Percentiles rank a stretch among this genome's conserved stretches.
Evolutionary conservation across 2,329 filamentous ascomycete species (phyloP).

Genomic region (Diaporthe sp.): DNA sequence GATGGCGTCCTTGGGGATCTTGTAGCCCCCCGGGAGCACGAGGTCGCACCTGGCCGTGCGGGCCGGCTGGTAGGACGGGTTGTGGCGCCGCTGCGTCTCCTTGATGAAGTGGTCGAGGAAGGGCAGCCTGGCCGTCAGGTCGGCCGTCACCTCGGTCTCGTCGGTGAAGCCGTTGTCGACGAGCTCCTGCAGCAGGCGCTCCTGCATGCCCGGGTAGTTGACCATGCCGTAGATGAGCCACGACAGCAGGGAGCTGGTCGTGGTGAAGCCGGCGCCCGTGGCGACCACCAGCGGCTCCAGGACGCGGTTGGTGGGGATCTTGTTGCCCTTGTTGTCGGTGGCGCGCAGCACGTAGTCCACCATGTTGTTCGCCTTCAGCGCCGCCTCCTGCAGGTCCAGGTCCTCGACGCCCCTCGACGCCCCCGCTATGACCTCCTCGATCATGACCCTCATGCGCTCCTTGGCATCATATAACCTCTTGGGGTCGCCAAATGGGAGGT

Average conservation of each 20-base stretch:
- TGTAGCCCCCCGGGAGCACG: slow-evolving; percentile 72
- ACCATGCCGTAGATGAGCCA: slow-evolving; percentile 70
- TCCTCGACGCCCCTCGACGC: slow-evolving; percentile 56
- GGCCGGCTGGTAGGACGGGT: slow-evolving; percentile 72
- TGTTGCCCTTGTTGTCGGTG: slow-evolving; percentile 67
- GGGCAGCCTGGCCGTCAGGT: slow-evolving; percentile 61
- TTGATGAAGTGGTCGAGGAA: slow-evolving; percentile 73
- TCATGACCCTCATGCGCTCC: slow-evolving; percentile 52
- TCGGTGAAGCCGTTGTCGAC: slow-evolving; percentile 62
- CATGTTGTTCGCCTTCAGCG: slow-evolving; percentile 61
- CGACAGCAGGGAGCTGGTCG: slow-evolving; percentile 69
- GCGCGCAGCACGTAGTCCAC: slow-evolving; percentile 68
- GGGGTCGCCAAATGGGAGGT: slow-evolving; percentile 71
- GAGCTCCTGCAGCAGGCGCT: slow-evolving; percentile 70
- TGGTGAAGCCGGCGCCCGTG: slow-evolving; percentile 72
- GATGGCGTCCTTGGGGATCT: slow-evolving; percentile 64
- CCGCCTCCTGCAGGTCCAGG: slow-evolving; percentile 62
- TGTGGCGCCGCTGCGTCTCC: slow-evolving; percentile 72
- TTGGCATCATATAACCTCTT: slow-evolving; percentile 55
- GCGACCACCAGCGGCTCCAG: slow-evolving; percentile 61
- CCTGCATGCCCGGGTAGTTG: slow-evolving; percentile 68
- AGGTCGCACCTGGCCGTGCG: slow-evolving; percentile 69
- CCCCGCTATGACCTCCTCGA: slow-evolving; percentile 55
- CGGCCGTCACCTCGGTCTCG: slow-evolving; percentile 60
- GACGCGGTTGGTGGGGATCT: slow-evolving; percentile 62